phyloP scores from a whole-genome alignment of 2,329 filamentous ascomycete genomes.

The Drechslerella coelobrocha region DNA sequence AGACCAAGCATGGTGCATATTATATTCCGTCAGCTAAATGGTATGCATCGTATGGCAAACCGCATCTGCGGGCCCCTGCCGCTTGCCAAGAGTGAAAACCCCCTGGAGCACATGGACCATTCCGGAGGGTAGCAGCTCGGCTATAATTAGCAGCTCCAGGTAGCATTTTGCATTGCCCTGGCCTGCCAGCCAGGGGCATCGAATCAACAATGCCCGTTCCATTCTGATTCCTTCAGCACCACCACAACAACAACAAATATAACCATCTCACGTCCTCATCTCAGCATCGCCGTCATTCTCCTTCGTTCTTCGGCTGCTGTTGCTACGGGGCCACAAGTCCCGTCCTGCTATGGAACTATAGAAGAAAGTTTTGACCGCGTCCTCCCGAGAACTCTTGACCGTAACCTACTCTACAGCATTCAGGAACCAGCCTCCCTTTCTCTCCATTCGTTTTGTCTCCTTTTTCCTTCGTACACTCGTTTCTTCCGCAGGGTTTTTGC shows the following conservation, averaged over 20 bases:
- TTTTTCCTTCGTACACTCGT: slow-evolving; percentile 2
- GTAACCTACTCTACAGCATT: no score
- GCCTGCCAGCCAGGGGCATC: not conserved
- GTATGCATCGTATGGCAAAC: no score
- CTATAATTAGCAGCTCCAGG: slow-evolving; percentile 5
- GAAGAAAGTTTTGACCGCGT: not conserved
- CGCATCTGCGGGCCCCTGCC: no score
- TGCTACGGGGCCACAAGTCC: slow-evolving; percentile 2
- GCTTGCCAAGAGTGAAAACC: slow-evolving; percentile 7
- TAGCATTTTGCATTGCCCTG: not conserved
- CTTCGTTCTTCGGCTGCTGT: not conserved
- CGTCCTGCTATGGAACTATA: slow-evolving; percentile 2
- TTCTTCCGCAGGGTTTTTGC: not conserved
- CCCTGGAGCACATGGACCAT: not conserved
- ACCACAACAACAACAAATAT: no score
- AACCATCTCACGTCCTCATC: not conserved
- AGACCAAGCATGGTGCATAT: no score
- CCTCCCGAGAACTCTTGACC: not conserved
- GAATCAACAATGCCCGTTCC: not conserved
- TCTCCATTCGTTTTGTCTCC: not conserved
- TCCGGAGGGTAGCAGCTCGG: slow-evolving; percentile 1
- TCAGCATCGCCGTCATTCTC: not conserved
- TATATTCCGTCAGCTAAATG: no score
- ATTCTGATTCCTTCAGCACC: not conserved
- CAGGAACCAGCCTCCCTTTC: not conserved